These are phyloP conservation scores for Vitis cinerea DNA, from an alignment of 164 flowering plant genomes.

Conservation along the genomic window DNA sequence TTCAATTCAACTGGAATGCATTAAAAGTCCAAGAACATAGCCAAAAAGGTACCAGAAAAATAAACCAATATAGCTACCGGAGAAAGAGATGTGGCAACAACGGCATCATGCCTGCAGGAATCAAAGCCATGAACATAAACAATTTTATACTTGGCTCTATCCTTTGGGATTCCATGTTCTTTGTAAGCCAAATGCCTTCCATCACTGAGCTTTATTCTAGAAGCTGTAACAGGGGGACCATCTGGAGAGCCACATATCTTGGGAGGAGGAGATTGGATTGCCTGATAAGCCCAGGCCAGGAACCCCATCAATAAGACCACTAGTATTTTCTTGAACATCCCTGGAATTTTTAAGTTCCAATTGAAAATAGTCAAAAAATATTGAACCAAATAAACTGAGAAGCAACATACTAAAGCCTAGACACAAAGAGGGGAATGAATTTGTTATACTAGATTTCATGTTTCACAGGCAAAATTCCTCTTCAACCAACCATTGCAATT, in stretches of 20 bases:
- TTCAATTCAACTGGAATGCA: not conserved
- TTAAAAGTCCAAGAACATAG: not conserved
- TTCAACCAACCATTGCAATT: too few relatives aligned
- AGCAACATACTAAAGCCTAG: slow-evolving; percentile 7
- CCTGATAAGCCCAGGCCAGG: slow-evolving; percentile 53
- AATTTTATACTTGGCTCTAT: slow-evolving; percentile 53
- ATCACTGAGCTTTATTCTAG: slow-evolving; percentile 68
- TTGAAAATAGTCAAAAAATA: slow-evolving; percentile 7
- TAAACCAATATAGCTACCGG: slow-evolving; percentile 34
- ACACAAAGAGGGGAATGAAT: too few relatives aligned
- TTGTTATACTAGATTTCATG: too few relatives aligned
- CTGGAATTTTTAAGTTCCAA: slow-evolving; percentile 25
- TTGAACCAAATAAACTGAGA: slow-evolving; percentile 13
- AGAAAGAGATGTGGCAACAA: slow-evolving; percentile 24
- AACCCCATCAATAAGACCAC: slow-evolving; percentile 38
- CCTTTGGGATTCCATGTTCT: slow-evolving; percentile 66
- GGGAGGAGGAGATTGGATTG: slow-evolving; percentile 59
- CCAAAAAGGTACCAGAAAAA: not conserved
- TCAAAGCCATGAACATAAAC: slow-evolving; percentile 59
- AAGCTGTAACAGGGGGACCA: slow-evolving; percentile 66
- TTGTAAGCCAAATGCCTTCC: slow-evolving; percentile 79
- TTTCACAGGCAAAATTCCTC: too few relatives aligned
- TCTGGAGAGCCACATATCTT: slow-evolving; percentile 56
- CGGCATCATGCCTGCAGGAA: slow-evolving; percentile 42
- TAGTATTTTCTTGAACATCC: slow-evolving; percentile 29